Base-by-base conservation (phyloP, 176 grass and related monocot species). In the Stipa capillata region DNA sequence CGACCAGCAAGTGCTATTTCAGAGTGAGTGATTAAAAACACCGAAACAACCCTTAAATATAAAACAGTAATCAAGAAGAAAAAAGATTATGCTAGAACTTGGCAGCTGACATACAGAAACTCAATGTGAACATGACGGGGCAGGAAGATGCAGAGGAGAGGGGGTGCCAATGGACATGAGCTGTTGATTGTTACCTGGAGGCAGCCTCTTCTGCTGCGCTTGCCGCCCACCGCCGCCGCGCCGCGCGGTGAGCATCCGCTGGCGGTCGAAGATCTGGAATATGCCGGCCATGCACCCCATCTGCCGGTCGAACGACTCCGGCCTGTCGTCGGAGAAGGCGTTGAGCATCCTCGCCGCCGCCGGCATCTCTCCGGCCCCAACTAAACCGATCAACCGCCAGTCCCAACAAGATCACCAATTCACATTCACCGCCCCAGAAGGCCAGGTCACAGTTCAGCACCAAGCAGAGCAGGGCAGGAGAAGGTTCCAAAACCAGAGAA, bases 261-360 rank as follows among this genome's bases (percentile, higher is more conserved):
- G 90, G 69, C 92, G 86, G 80, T 96, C 88, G 74, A 99, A 99
- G 69, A 99, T 99, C 82, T 93, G 97, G 86, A 99, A 93, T 4
- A 99, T 88, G 42, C 92, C 88, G 35, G 86, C 80, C 81, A 99
- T 95, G 86, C 97, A 99, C 8, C 97, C 97, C 57, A 96, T 86
- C 48, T 93, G 90, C 59, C 94, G 86, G 53, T 86, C 59, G 55
- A 96, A 44, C n/a, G n/a, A n/a, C n/a, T 91, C 97, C 51, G 67
- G 83, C 35, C 55, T 82, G 43, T 93, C 84, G 53, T 84, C 82
- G 44, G 74, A 0, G 7, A 84, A 84, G 45, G 64, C 21, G 45
- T 47, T 55, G 1, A 8, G 51, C 77, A 77, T 67, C 82, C 86
- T 80, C 39, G 25, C 70, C 78, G 78, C 65, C n/a, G 51, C 44